Base-by-base conservation (phyloP, 805 yeast species). In the Candida mattraensis region DNA sequence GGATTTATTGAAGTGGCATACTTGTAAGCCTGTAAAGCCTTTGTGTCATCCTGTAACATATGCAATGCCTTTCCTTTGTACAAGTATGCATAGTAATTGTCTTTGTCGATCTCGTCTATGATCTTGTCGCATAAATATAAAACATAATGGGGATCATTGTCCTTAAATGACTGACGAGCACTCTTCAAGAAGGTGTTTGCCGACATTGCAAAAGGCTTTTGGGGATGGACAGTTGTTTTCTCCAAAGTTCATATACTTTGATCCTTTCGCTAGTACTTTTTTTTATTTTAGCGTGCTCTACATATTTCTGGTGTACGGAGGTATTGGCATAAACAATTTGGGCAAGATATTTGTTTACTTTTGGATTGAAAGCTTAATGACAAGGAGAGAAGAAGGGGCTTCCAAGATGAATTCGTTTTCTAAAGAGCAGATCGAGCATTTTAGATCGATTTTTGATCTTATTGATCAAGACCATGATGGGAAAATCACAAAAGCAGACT, bases 401-500 rank as follows among this genome's bases (percentile, higher is more conserved):
- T 34, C 38, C 24, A 24, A 18, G 25, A 27, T 40, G 11, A 37
- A 37, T 18, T 66, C 65, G 41, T 70, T 87, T 13, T 69, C 80
- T 5, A 72, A 76, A 35, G 78, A 70, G 21, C 87, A 85, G 51
- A 76, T 86, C 17, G 66, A 76, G 11, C 81, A 74, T 45, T 67
- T 84, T 37, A 71, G 85, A 38, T 83, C 85, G 47, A 79, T 93
- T 1, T 89, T 88, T 58, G 78, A 85, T 18, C 58, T 86, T 48
- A 76, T 89, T 6, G 96, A 89, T 53, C 83, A 83, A 23, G 91
- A 89, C 42, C 78, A 82, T 17, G 94, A 88, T 51, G 87, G 87
- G 2, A 53, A 59, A 4, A 77, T 85, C 27, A 64, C 82, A 1
- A 52, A 59, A 19, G 56, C 66, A 1, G 93, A 85, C 57, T 51